phyloP scores from a whole-genome alignment of 2,329 filamentous ascomycete species.

The Phaeoacremonium minimum region DNA sequence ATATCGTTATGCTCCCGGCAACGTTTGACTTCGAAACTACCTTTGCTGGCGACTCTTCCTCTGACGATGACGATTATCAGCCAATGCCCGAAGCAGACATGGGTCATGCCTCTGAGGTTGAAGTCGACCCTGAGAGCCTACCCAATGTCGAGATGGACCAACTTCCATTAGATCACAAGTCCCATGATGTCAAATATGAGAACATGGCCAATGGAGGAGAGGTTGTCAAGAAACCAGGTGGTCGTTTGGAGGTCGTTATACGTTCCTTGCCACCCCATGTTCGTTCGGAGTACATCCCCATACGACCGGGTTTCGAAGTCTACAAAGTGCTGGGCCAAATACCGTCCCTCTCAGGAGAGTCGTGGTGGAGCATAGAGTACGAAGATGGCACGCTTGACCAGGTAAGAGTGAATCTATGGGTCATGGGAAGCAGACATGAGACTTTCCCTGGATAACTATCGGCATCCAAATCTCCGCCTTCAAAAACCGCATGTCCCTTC shows the following conservation, averaged over 20 bases:
- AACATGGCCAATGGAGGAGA: too few species aligned
- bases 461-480: too few species aligned
- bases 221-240: too few species aligned
- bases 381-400: conserved; percentile 38
- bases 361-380: conserved; percentile 35
- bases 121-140: too few species aligned
- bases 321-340: conserved; percentile 28
- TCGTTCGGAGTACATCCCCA: conserved; percentile 11
- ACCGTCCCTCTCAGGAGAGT: conserved; percentile 15
- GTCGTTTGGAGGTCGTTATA: conserved; percentile 25
- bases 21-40: not conserved
- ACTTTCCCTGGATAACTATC: too few species aligned
- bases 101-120: too few species aligned
- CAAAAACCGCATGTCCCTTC: too few species aligned
- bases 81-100: not conserved
- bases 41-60: not conserved
- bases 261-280: conserved; percentile 16
- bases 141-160: too few species aligned
- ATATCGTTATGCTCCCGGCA: not conserved
- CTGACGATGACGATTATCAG: not conserved
- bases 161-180: too few species aligned
- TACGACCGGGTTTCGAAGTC: conserved; percentile 27
- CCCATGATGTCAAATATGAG: too few species aligned
- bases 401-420: too few species aligned
- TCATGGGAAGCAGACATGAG: too few species aligned